Evolutionary conservation across 345 rosid genomes (phyloP).

Genomic region (Eucalyptus marginata): DNA sequence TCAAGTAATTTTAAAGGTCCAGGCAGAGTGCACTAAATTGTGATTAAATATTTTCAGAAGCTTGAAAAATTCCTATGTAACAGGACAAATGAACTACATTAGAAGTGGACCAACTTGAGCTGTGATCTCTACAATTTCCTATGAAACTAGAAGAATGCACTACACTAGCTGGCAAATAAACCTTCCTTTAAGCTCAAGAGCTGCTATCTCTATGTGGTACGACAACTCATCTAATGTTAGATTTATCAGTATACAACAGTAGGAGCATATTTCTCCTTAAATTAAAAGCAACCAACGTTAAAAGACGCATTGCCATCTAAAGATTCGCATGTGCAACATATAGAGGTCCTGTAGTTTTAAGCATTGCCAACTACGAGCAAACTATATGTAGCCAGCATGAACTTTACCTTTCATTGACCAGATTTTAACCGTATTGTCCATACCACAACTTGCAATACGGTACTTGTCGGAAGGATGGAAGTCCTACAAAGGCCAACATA

Average conservation of each 20-base stretch:
- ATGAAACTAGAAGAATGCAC: neutral
- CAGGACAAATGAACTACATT: neutral
- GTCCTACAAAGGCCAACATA: slow-evolving; percentile 38
- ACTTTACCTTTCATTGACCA: slow-evolving; percentile 95
- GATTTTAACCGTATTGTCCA: slow-evolving; percentile 90
- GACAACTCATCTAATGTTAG: neutral
- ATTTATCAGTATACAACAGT: neutral
- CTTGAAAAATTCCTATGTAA: neutral
- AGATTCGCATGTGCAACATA: neutral
- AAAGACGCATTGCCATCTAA: neutral
- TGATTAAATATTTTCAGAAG: neutral
- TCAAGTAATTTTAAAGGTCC: neutral
- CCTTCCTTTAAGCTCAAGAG: neutral
- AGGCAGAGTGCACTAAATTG: neutral
- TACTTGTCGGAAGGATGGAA: slow-evolving; percentile 87
- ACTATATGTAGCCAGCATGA: neutral
- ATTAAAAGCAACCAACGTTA: neutral
- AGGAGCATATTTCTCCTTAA: neutral
- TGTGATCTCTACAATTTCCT: neutral
- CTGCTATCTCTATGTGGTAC: neutral
- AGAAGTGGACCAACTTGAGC: neutral
- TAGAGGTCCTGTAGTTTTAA: neutral
- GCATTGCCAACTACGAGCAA: neutral
- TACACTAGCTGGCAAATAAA: neutral
- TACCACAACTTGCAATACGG: slow-evolving; percentile 90